These are phyloP conservation scores for Veloboletus limbatus DNA, from an alignment of 1,284 basidiomycete genomes.

Conservation along the genomic window DNA sequence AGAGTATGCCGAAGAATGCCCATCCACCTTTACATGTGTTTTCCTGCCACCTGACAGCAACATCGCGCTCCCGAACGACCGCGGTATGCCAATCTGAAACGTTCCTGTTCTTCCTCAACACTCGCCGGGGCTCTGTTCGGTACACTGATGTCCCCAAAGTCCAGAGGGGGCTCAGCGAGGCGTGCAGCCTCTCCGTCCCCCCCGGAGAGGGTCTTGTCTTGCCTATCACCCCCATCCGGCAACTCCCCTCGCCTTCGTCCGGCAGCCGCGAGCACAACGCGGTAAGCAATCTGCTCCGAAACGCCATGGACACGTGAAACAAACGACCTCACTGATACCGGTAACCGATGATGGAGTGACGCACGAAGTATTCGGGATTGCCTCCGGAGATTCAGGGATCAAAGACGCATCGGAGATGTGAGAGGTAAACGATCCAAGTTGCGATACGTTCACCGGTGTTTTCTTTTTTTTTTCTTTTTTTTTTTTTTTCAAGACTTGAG, in stretches of 20 bases:
- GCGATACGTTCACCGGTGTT: neutral
- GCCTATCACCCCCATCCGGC: neutral
- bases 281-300: constrained; percentile 1
- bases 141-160: too few relatives aligned
- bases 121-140: too few relatives aligned
- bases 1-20: too few relatives aligned
- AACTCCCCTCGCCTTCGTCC: neutral
- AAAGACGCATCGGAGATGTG: neutral
- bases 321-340: neutral
- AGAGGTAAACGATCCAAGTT: neutral
- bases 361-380: neutral
- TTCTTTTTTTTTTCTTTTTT: neutral
- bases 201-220: neutral
- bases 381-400: neutral
- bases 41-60: neutral
- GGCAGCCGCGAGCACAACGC: neutral
- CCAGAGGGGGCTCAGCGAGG: too few relatives aligned
- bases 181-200: too few relatives aligned
- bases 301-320: constrained; percentile 16
- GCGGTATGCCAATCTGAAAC: constrained; percentile 4
- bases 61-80: constrained; percentile 3
- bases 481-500: constrained; percentile 11
- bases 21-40: too few relatives aligned
- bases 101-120: too few relatives aligned
- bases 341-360: neutral